A percentile compares a stretch with the other conserved stretches of the same genome.
phyloP scores from a whole-genome alignment of 139 green algal species.

The Chlamydomonas sphaeroides region DNA sequence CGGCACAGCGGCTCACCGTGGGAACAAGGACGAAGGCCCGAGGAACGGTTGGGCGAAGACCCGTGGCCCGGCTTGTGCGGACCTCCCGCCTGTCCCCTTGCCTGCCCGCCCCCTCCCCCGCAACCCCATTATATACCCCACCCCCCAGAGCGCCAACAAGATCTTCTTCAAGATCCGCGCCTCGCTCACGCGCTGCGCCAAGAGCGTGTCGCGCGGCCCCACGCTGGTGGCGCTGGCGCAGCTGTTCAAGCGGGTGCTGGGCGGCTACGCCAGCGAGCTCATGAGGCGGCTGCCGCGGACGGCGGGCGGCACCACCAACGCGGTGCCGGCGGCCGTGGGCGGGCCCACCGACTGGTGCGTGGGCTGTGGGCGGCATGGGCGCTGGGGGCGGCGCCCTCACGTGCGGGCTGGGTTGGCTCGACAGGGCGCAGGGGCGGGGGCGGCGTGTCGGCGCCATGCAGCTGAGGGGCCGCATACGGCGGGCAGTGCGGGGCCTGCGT shows the following conservation, averaged over 20 bases:
- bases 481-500: too few relatives aligned
- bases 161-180: constrained; percentile 82
- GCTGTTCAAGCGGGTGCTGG: constrained; percentile 79
- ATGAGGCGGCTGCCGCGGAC: constrained; percentile 82
- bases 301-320: constrained; percentile 54
- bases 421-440: too few relatives aligned
- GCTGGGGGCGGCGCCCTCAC: too few relatives aligned
- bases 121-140: neutral
- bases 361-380: neutral
- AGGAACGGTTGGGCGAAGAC: too few relatives aligned
- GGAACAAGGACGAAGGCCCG: too few relatives aligned
- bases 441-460: too few relatives aligned
- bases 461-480: too few relatives aligned
- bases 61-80: too few relatives aligned
- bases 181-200: constrained; percentile 82
- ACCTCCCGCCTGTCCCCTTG: too few relatives aligned
- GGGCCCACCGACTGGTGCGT: constrained; percentile 25
- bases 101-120: too few relatives aligned
- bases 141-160: constrained; percentile 36
- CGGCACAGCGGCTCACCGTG: too few relatives aligned
- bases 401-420: too few relatives aligned
- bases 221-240: constrained; percentile 76
- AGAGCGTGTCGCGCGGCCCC: constrained; percentile 76
- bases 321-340: constrained; percentile 38
- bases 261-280: constrained; percentile 80